Evolutionary conservation across 2,329 filamentous ascomycete genomes (phyloP).

Genomic region (Clonostachys byssicola): DNA sequence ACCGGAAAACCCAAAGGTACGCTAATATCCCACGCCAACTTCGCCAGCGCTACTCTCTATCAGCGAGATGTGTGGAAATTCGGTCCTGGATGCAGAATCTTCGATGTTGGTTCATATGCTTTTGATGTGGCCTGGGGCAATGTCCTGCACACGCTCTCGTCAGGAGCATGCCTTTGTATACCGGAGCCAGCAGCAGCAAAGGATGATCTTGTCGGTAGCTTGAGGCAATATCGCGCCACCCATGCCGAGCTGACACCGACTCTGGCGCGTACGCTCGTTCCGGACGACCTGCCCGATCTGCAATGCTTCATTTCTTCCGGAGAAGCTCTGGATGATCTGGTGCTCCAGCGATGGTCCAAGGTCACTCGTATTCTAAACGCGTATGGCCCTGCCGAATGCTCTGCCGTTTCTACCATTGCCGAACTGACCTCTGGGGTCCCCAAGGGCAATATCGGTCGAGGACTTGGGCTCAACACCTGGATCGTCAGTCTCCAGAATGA

Average conservation of each 20-base stretch:
- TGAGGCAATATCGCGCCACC: constrained; percentile 7
- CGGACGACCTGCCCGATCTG: constrained; percentile 7
- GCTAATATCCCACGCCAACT: constrained; percentile 7
- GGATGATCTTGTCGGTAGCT: constrained; percentile 4
- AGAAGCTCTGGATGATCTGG: constrained; percentile 9
- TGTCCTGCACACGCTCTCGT: constrained; percentile 2
- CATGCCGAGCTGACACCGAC: constrained; percentile 6
- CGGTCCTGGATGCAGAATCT: neutral
- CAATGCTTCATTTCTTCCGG: constrained; percentile 12
- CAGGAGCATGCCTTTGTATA: constrained; percentile 7
- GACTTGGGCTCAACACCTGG: constrained; percentile 16
- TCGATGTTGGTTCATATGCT: constrained; percentile 4
- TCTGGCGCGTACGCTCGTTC: constrained; percentile 10
- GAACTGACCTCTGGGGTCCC: neutral
- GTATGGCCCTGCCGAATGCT: constrained; percentile 1
- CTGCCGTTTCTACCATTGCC: neutral
- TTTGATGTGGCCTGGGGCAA: constrained; percentile 7
- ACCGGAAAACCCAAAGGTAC: constrained; percentile 15
- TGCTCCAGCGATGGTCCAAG: constrained; percentile 1
- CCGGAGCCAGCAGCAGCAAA: constrained; percentile 7
- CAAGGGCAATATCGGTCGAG: constrained; percentile 6
- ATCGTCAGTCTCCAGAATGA: constrained; percentile 27
- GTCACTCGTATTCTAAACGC: neutral
- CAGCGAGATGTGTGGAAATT: too few species aligned
- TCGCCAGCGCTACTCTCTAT: constrained; percentile 5